A percentile compares a stretch with the other conserved stretches of the same genome.
Conservation (phyloP, 2,329 filamentous ascomycete genomes). For the Aspergillus luchuensis region DNA sequence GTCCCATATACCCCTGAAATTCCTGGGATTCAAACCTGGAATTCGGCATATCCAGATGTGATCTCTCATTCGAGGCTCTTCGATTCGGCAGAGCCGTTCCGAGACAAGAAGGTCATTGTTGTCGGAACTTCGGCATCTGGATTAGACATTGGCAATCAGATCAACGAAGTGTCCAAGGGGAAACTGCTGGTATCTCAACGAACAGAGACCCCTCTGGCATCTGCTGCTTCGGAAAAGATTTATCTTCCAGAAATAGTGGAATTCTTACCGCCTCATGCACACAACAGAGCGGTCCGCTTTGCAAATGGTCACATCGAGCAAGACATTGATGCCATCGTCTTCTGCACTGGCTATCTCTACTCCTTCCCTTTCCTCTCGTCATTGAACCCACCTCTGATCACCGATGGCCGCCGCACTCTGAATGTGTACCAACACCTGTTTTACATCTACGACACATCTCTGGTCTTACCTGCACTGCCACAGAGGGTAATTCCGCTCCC, state of each 20-base stretch:
- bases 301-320: constrained; percentile 65
- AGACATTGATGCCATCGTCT: constrained; percentile 74
- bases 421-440: constrained; percentile 80
- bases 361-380: constrained; percentile 70
- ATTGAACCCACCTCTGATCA: constrained; percentile 60
- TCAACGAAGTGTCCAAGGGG: constrained; percentile 60
- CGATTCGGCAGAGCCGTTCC: constrained; percentile 64
- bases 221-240: constrained; percentile 54
- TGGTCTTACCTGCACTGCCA: constrained; percentile 74
- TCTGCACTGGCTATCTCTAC: constrained; percentile 89
- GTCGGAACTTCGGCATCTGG: constrained; percentile 85
- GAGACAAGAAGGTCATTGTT: constrained; percentile 73
- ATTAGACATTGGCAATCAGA: constrained; percentile 78
- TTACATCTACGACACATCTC: constrained; percentile 71
- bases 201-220: constrained; percentile 50
- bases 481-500: constrained; percentile 89
- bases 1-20: constrained; percentile 68
- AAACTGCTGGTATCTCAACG: constrained; percentile 67
- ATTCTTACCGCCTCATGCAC: constrained; percentile 55
- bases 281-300: constrained; percentile 65
- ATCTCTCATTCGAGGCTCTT: constrained; percentile 81
- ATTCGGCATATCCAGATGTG: constrained; percentile 58
- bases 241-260: constrained; percentile 57
- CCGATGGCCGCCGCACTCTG: constrained; percentile 68
- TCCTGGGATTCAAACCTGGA: constrained; percentile 61